Conservation (phyloP, 352 stramenopile genomes). For the Phytopythium helicoides region DNA sequence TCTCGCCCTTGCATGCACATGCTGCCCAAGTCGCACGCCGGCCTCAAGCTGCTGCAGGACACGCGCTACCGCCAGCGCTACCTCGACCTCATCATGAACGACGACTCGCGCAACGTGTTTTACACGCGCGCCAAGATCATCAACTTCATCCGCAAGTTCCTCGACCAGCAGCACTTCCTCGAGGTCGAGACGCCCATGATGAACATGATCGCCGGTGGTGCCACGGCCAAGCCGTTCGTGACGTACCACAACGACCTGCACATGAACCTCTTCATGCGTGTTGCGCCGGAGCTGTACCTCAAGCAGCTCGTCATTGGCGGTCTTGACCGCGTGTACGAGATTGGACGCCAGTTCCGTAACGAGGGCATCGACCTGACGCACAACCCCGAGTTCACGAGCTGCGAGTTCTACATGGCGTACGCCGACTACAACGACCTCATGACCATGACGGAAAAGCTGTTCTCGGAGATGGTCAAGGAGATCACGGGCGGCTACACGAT, state of each 20-base stretch:
- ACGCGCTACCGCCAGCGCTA: constrained; percentile 92
- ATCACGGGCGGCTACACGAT: constrained; percentile 89
- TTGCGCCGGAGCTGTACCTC: constrained; percentile 97
- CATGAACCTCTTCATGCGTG: constrained; percentile 96
- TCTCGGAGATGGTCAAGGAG: constrained; percentile 89
- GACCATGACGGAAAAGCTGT: constrained; percentile 93
- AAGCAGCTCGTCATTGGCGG: constrained; percentile 98
- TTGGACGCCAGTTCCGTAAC: constrained; percentile 99
- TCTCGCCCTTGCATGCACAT: constrained; percentile 87
- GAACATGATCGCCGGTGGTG: constrained; percentile 94
- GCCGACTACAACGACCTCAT: constrained; percentile 99
- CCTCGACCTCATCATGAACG: constrained; percentile 97
- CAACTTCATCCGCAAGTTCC: constrained; percentile 89
- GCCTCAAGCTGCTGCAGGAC: constrained; percentile 68
- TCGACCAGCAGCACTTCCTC: constrained; percentile 95
- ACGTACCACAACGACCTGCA: constrained; percentile 97
- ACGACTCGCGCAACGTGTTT: constrained; percentile 92
- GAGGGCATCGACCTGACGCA: constrained; percentile 97
- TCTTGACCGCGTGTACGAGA: constrained; percentile 98
- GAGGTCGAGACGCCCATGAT: constrained; percentile 99
- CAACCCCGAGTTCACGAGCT: constrained; percentile 99
- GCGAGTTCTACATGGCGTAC: constrained; percentile 99
- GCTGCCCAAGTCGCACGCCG: constrained; percentile 74
- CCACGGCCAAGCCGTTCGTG: constrained; percentile 97
- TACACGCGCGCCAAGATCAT: constrained; percentile 93